Percentiles rank a stretch among this genome's conserved stretches.
phyloP scores from a whole-genome alignment of 768 basidiomycete species.

The Mycena galopus region DNA sequence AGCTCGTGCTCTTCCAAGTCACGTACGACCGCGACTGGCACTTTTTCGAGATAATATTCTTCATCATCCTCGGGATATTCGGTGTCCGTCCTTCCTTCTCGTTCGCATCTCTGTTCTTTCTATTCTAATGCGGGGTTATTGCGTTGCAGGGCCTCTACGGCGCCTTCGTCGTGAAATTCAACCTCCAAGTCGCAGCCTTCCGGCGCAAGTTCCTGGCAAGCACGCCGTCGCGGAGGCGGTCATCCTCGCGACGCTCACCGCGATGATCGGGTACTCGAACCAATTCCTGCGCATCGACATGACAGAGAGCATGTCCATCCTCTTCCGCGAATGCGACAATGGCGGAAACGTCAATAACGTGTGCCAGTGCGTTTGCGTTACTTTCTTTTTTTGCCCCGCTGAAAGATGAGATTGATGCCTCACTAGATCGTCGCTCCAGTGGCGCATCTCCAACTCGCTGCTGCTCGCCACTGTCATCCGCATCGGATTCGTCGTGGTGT shows the following conservation, averaged over 20 bases:
- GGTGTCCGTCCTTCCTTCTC: conserved; percentile 66
- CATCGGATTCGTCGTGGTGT: conserved; percentile 87
- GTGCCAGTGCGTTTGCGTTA: conserved; percentile 85
- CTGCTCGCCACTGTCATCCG: conserved; percentile 93
- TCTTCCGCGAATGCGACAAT: conserved; percentile 96
- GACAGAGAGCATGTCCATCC: conserved; percentile 95
- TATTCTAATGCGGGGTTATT: background rate
- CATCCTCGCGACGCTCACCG: conserved; percentile 87
- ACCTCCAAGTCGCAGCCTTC: conserved; percentile 94
- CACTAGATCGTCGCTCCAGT: conserved; percentile 86
- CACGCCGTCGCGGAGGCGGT: conserved; percentile 94
- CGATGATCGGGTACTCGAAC: conserved; percentile 94
- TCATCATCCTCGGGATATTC: conserved; percentile 94
- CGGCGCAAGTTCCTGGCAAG: conserved; percentile 88
- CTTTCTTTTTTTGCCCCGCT: conserved; percentile 7
- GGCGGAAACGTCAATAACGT: conserved; percentile 89
- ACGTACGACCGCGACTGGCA: conserved; percentile 99
- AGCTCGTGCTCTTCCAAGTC: conserved; percentile 97
- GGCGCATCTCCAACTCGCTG: conserved; percentile 94
- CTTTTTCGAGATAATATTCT: conserved; percentile 98
- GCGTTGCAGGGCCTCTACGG: conserved; percentile 90
- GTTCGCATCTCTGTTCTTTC: background rate
- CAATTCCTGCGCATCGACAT: conserved; percentile 96
- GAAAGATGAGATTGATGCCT: background rate
- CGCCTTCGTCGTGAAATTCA: conserved; percentile 96